These are phyloP conservation scores for Gaillardinia entomophila DNA, from an alignment of 805 yeast genomes.

Conservation along the genomic window DNA sequence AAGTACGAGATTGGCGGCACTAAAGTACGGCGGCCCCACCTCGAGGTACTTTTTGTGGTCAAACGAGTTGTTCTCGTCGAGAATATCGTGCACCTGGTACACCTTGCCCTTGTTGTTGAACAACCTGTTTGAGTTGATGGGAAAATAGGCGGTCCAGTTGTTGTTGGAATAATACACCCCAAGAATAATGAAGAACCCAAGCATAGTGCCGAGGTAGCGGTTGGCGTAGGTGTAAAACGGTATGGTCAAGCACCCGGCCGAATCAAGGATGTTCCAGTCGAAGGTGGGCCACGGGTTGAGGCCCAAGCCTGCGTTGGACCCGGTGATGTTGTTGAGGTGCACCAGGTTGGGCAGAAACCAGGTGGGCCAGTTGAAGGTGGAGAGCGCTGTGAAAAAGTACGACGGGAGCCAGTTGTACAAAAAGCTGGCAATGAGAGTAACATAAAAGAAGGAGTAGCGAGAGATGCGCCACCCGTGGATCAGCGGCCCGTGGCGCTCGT, in stretches of 20 bases:
- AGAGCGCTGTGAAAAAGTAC: constrained; percentile 32
- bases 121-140: constrained; percentile 46
- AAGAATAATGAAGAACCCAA: constrained; percentile 28
- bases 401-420: constrained; percentile 40
- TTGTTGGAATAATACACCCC: constrained; percentile 41
- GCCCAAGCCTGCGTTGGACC: constrained; percentile 33
- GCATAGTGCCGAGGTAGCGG: constrained; percentile 29
- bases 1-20: constrained; percentile 55
- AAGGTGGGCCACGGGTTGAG: constrained; percentile 37
- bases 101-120: constrained; percentile 47
- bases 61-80: constrained; percentile 38
- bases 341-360: constrained; percentile 37
- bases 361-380: constrained; percentile 41
- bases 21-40: constrained; percentile 63
- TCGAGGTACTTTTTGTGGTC: constrained; percentile 42
- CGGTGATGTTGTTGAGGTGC: constrained; percentile 34
- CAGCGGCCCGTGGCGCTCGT: constrained; percentile 10
- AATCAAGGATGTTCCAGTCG: constrained; percentile 37
- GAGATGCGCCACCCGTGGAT: constrained; percentile 39
- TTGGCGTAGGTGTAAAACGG: constrained; percentile 40
- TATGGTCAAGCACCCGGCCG: constrained; percentile 33
- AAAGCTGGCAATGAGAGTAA: constrained; percentile 28
- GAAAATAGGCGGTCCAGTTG: constrained; percentile 46
- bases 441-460: constrained; percentile 32
- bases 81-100: constrained; percentile 42